Evolutionary conservation across 106 monocot genomes (phyloP), one percentile per base, ranked within the genome.

Genomic region (Apostasia ramifera): DNA sequence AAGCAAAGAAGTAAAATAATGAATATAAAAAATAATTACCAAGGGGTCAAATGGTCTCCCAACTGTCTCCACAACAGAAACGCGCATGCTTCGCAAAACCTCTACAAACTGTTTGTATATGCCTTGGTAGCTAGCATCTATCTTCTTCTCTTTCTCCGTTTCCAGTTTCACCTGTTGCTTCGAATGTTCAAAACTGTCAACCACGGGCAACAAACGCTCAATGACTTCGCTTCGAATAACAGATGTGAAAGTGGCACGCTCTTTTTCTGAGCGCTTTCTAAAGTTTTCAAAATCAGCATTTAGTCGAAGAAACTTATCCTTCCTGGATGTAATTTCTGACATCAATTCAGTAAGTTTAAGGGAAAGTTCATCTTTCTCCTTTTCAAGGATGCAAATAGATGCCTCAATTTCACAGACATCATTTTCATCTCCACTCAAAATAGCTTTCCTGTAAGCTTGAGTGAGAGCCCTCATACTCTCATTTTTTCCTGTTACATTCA

Each of bases 21-120:
- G 47, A 55, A 7, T 2, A 46, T 44, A 8, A 39, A 78, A 61
- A 59, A 41, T 67, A 75, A 81, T 88, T 87, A 98, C 98, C 58
- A 76, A 77, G 66, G 98, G 98, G 80, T 98, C 98, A 76, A 93
- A 98, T 70, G 82, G 84, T 72, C 82, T 90, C 69, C 93, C 98
- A 47, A 85, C 83, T 9, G 98, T 93, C 63, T 78, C 90, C 26
- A 98, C 76, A 49, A 82, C 84, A 76, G 87, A 54, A 8, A 98
- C 93, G 68, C 72, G 72, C 66, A 85, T 85, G 64, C 85, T 79
- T 73, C 90, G 83, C 92, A 98, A 71, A 11, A 81, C 71, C 69
- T 98, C 98, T 52, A 98, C 98, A 74, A 98, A 85, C 57, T 98
- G 98, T 73, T 93, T 98, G 71, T 98, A 98, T 71, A 93, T 98